Base-by-base conservation (phyloP, 495 filamentous ascomycete species). In the Geopyxis carbonaria region DNA sequence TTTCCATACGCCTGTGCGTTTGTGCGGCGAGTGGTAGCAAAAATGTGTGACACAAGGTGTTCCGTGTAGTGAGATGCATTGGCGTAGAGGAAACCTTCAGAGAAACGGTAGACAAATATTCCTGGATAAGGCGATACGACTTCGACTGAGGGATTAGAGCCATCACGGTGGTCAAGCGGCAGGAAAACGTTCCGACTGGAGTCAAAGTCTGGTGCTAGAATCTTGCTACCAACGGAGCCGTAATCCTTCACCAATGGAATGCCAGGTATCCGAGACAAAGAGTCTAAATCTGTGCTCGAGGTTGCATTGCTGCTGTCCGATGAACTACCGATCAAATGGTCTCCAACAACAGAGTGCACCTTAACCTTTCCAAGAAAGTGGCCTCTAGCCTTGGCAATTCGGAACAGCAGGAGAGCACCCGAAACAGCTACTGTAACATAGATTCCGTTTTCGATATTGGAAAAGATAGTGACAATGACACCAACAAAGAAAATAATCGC, bases 81-180 rank as follows among this genome's bases (percentile, higher is more conserved):
- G 43, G 86, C 82, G 50, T 94, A 97, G 63, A 89, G 86, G 66
- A 91, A 93, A 24, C 51, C 85, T 63, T 97, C 89, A 3, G 83
- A 76, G 62, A 97, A 95, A 28, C 89, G 74, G 62, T 93, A 97
- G 57, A 97, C 93, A 64, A 95, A 95, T 50, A 97, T 74, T 42
- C 89, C 89, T 0, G 89, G 86, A 53, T 85, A 85, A 5, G 89
- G 89, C 45, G 69, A 73, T 42, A 77, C 63, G 6, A 92, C 63
- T 2, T 81, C 69, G 40, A 97, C 64, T 14, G 78, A 67, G 1
- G 91, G 89, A 57, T 97, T 97, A 10, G 80, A 85, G 32, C 89
- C 89, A 55, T 95, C 89, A 14, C 66, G 62, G 54, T 86, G 84
- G 45, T 80, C 76, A 45, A 93, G 67, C 4, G 89, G 89, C n/a